Conservation (phyloP, 441 rosid species). For the Pelargonium fulgidum region DNA sequence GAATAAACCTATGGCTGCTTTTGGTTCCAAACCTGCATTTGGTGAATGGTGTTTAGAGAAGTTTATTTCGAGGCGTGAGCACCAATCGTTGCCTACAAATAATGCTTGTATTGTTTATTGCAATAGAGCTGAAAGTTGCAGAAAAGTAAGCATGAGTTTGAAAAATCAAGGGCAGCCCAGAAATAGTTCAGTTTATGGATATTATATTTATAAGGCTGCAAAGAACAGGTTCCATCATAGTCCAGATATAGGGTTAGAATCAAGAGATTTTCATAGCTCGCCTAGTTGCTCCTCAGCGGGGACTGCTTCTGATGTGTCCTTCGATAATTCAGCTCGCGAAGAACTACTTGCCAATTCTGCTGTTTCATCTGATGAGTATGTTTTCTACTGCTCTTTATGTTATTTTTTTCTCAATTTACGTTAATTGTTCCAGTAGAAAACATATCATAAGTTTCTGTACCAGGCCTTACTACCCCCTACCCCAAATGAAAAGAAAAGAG, state of each 20-base stretch:
- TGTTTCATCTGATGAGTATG: conserved; percentile 54
- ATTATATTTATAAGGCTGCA: conserved; percentile 38
- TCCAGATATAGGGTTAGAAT: conserved; percentile 33
- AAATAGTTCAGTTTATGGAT: conserved; percentile 42
- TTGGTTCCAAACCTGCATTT: conserved; percentile 31
- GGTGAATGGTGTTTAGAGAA: conserved; percentile 16
- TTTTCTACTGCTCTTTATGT: conserved; percentile 16
- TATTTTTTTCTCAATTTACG: conserved; percentile 1
- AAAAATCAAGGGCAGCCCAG: conserved; percentile 37
- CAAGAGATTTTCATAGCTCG: conserved; percentile 53
- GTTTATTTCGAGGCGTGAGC: conserved; percentile 25
- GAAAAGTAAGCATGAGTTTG: conserved; percentile 54
- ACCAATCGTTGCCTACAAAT: conserved; percentile 21
- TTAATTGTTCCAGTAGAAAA: neutral
- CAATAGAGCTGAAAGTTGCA: conserved; percentile 29
- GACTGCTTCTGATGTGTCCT: conserved; percentile 59
- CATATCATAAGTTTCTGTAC: neutral
- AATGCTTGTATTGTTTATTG: conserved; percentile 25
- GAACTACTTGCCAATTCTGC: conserved; percentile 37
- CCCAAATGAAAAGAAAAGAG: too few relatives aligned
- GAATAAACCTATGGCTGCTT: conserved; percentile 42
- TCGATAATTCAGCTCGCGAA: conserved; percentile 36
- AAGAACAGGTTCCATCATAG: conserved; percentile 43
- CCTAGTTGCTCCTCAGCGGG: conserved; percentile 43
- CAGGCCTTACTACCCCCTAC: too few relatives aligned